phyloP scores from a whole-genome alignment of 352 stramenopile genomes.

The Globisporangium middletonii region DNA sequence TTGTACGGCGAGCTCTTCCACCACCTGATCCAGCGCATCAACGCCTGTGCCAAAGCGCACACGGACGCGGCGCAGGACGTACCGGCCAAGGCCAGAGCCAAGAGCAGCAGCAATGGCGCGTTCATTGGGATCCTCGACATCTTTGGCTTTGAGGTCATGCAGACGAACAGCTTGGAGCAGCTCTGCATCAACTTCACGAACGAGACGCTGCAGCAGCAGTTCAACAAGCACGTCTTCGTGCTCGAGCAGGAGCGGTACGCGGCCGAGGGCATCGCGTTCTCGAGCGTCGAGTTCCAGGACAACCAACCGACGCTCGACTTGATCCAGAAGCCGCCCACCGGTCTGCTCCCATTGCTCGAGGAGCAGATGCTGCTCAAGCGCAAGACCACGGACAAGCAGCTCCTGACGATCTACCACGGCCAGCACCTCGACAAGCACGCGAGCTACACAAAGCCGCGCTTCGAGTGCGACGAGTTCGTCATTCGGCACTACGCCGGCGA shows the following conservation, averaged over 20 bases:
- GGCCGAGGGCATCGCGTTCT: conserved; percentile 65
- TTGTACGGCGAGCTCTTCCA: conserved; percentile 79
- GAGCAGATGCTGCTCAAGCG: conserved; percentile 86
- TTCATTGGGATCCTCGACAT: conserved; percentile 91
- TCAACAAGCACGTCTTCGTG: conserved; percentile 87
- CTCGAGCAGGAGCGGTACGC: conserved; percentile 79
- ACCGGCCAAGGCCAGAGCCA: background rate
- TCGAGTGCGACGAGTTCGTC: conserved; percentile 82
- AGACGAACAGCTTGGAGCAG: conserved; percentile 86
- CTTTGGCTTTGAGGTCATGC: conserved; percentile 89
- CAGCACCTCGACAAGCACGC: conserved; percentile 69
- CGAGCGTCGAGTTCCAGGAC: conserved; percentile 78
- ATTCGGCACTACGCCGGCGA: conserved; percentile 83
- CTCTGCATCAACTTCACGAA: conserved; percentile 92
- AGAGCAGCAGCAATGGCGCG: conserved; percentile 10
- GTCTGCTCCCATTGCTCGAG: conserved; percentile 78
- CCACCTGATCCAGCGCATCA: conserved; percentile 72
- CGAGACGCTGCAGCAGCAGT: conserved; percentile 87
- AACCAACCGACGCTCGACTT: conserved; percentile 75
- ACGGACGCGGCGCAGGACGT: conserved; percentile 19
- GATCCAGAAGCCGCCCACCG: conserved; percentile 75
- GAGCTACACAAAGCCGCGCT: conserved; percentile 67
- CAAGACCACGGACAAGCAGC: conserved; percentile 80
- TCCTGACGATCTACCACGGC: conserved; percentile 77
- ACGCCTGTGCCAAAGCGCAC: conserved; percentile 60